Evolutionary conservation across 768 basidiomycete species (phyloP), one percentile per base, ranked within the genome.

Genomic region (Boletus vinaceobasis): DNA sequence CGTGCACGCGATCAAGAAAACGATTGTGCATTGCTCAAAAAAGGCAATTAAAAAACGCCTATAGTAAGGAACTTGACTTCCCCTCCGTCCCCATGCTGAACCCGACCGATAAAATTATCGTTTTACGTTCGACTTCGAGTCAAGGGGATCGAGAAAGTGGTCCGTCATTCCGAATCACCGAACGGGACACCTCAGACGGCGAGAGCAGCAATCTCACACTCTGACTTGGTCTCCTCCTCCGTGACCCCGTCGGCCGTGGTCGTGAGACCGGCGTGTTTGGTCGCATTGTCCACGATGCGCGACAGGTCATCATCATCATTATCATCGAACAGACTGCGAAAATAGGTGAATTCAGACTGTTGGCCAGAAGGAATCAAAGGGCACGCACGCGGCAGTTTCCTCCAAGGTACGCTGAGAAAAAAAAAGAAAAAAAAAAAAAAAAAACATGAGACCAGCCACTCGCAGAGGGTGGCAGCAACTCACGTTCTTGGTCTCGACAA

Each of bases 401-500:
- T 65, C 62, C 44, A 65, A 47, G 31, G 58, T 56, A 19, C 27
- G 54, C 63, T 60, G n/a, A 32, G 11, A 17, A 44, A 40, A 21
- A 9, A 31, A 31, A 35, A 32, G 40, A 42, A 11, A 23, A 9
- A 9, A 31, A 31, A 35, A 32, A 23, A 42, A 11, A 23, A 9
- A 4, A 19, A 27, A 19, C 10, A 38, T 27, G n/a, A 29, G 26
- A 39, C 14, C 14, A 9, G 32, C 19, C n/a, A 23, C 32, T 46
- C 5, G 14, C 31, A 27, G 6, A 14, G 27, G 8, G 37, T 19
- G 23, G 10, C 11, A 43, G 23, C 9, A 17, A 58, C 61, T 42
- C 35, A 71, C 68, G 47, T 70, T 68, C 66, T 72, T 73, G 48
- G 74, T 75, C 69, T 77, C 74, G 46, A 75, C 51, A 43, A 75